phyloP scores from a whole-genome alignment of 768 basidiomycete species.

The Amanita polypyramis region DNA sequence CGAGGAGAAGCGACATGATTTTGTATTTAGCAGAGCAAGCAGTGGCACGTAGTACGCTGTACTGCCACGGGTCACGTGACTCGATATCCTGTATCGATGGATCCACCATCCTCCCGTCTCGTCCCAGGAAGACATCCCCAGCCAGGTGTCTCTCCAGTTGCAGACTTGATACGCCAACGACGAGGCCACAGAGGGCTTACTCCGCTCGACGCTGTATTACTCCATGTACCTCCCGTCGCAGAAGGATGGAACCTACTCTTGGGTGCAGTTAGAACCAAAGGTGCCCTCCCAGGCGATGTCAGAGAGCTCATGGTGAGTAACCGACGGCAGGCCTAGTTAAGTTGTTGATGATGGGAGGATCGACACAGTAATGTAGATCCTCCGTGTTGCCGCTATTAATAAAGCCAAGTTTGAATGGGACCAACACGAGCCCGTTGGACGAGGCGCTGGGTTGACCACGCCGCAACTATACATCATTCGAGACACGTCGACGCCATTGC shows the following conservation, averaged over 20 bases:
- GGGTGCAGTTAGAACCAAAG: slow-evolving; percentile 38
- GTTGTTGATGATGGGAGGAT: neutral
- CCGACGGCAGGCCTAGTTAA: neutral
- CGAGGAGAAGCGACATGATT: neutral
- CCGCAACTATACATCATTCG: slow-evolving; percentile 47
- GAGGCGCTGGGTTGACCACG: slow-evolving; percentile 37
- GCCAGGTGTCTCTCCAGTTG: slow-evolving; percentile 30
- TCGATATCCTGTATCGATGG: neutral
- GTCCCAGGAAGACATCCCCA: slow-evolving; percentile 34
- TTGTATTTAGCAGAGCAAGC: too few species aligned
- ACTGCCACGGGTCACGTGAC: neutral
- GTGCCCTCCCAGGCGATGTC: slow-evolving; percentile 34
- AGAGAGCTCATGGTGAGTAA: slow-evolving; percentile 38
- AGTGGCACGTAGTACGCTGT: too few species aligned
- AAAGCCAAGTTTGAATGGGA: slow-evolving; percentile 45
- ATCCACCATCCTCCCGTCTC: slow-evolving; percentile 27
- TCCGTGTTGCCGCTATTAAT: slow-evolving; percentile 41
- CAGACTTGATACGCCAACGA: slow-evolving; percentile 38
- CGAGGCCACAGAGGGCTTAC: slow-evolving; percentile 39
- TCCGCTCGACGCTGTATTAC: slow-evolving; percentile 36
- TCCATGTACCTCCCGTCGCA: slow-evolving; percentile 38
- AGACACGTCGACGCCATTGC: slow-evolving; percentile 31
- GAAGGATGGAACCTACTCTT: slow-evolving; percentile 41
- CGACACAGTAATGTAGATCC: slow-evolving; percentile 23
- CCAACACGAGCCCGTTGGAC: slow-evolving; percentile 42